phyloP scores from a whole-genome alignment of 345 rosid genomes.

The Sisymbrium irio region DNA sequence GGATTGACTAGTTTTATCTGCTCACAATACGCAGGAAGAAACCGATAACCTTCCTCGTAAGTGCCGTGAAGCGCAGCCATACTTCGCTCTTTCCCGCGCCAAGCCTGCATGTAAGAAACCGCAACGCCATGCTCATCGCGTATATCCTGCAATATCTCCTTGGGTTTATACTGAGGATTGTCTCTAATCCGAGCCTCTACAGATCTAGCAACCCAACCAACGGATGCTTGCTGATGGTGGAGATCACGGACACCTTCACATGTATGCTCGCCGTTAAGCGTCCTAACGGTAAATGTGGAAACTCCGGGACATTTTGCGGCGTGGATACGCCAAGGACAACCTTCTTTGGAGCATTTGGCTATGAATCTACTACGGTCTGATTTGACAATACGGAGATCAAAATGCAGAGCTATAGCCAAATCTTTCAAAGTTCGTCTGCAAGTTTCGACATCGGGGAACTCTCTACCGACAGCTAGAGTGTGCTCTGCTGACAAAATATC shows the following conservation, averaged over 20 bases:
- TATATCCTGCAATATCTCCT: conserved; percentile 92
- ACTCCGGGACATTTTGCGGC: conserved; percentile 96
- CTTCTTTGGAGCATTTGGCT: conserved; percentile 99
- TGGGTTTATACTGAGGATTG: conserved; percentile 95
- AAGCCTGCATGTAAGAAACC: conserved; percentile 99
- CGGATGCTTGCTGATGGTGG: conserved; percentile 99
- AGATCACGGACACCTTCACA: conserved; percentile 93
- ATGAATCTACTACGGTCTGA: conserved; percentile 97
- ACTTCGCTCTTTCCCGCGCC: conserved; percentile 99
- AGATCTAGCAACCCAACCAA: conserved; percentile 99
- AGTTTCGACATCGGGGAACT: conserved; percentile 96
- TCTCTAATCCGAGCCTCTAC: conserved; percentile 91
- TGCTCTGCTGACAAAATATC: conserved; percentile 38
- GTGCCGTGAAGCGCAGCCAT: conserved; percentile 99
- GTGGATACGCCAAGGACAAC: conserved; percentile 99
- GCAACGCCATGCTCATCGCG: conserved; percentile 97
- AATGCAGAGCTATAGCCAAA: conserved; percentile 89
- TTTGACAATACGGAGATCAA: conserved; percentile 95
- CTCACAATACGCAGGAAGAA: conserved; percentile 90
- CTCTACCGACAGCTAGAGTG: conserved; percentile 73
- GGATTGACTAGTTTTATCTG: conserved; percentile 78
- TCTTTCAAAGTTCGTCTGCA: conserved; percentile 95
- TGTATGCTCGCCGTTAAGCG: conserved; percentile 87
- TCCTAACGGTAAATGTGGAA: conserved; percentile 79
- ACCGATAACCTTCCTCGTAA: conserved; percentile 89